Evolutionary conservation across 495 filamentous ascomycete species (phyloP), one percentile per base, ranked within the genome.

Genomic region (Aspergillus bridgeri): DNA sequence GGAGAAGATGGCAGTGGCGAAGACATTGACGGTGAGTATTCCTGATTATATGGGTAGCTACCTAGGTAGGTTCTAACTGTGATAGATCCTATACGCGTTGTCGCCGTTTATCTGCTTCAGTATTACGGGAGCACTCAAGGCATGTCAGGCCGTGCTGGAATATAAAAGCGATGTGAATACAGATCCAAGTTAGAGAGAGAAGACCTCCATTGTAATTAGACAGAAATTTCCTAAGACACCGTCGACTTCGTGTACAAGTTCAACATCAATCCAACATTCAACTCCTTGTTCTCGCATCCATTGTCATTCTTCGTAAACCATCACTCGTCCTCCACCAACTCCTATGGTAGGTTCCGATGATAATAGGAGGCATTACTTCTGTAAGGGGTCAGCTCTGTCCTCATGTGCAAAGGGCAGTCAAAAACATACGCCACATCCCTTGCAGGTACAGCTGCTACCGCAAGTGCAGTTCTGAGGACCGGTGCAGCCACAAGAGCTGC

Each of bases 1-100:
- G 20, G 81, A 86, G 59, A 89, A 89, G 72, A 82, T 88, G 72
- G 78, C 79, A 24, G 87, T 91, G 70, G 83, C 86, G 0, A 89
- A 86, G 63, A 80, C 89, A 42, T 71, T 91, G 46, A 87, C 83
- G 18, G 87, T 87, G 69, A 29, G 51, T 33, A 45, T 54, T 17
- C 57, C 33, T n/a, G n/a, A 57, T 5, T 5, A 17, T 42, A 42
- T 51, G 7, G 5, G 3, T 27, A 29, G 5, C 11, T 29, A 7
- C 2, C 13, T 9, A 38, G 7, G 9, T 8, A 19, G 13, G 49
- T n/a, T n/a, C 49, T 51, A 42, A n/a, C 15, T 15, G 2, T 25
- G 27, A 29, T 48, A 81, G 79, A 73, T 79, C 24, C 68, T 74
- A 52, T 85, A 84, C 60, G 65, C 65, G 3, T 65, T 86, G 21